Percentiles rank a stretch among this genome's conserved stretches.
Evolutionary conservation across 805 yeast species (phyloP).

Genomic region (Yarrowia bubula): DNA sequence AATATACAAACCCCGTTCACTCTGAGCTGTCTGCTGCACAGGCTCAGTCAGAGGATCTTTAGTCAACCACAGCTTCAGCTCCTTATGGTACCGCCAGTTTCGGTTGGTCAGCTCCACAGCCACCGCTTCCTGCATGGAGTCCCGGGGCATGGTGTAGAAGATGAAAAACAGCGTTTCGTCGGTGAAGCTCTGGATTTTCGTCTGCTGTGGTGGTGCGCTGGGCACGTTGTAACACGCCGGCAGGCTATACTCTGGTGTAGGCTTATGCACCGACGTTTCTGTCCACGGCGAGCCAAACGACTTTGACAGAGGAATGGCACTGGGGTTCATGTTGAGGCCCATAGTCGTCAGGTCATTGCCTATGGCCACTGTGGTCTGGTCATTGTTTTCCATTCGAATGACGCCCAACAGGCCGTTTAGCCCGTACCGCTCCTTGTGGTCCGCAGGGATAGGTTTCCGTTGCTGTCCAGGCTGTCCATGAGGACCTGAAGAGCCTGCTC

Average conservation of each 20-base stretch:
- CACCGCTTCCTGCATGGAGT: conserved; percentile 87
- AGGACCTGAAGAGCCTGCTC: conserved; percentile 18
- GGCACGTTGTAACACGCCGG: conserved; percentile 56
- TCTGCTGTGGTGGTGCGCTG: conserved; percentile 47
- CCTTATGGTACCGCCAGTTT: conserved; percentile 97
- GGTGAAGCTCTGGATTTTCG: conserved; percentile 52
- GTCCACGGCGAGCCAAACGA: conserved; percentile 92
- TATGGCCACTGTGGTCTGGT: conserved; percentile 62
- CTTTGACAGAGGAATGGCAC: conserved; percentile 50
- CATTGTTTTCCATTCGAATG: conserved; percentile 60
- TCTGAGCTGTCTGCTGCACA: conserved; percentile 70
- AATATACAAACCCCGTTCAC: conserved; percentile 89
- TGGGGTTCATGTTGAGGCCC: conserved; percentile 57
- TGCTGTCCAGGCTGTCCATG: conserved; percentile 24
- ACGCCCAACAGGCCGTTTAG: conserved; percentile 61
- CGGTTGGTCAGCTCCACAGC: conserved; percentile 86
- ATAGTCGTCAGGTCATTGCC: conserved; percentile 71
- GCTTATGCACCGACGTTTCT: conserved; percentile 85
- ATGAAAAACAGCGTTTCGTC: conserved; percentile 93
- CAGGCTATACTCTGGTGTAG: conserved; percentile 73
- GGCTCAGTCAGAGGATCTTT: conserved; percentile 91
- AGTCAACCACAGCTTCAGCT: conserved; percentile 93
- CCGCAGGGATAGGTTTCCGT: conserved; percentile 13
- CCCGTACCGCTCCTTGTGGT: conserved; percentile 65
- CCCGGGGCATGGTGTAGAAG: conserved; percentile 90